Percentiles rank a stretch among this genome's conserved stretches.
phyloP scores from a whole-genome alignment of 495 filamentous ascomycete species.

The Penicillium cosmopolitanum region DNA sequence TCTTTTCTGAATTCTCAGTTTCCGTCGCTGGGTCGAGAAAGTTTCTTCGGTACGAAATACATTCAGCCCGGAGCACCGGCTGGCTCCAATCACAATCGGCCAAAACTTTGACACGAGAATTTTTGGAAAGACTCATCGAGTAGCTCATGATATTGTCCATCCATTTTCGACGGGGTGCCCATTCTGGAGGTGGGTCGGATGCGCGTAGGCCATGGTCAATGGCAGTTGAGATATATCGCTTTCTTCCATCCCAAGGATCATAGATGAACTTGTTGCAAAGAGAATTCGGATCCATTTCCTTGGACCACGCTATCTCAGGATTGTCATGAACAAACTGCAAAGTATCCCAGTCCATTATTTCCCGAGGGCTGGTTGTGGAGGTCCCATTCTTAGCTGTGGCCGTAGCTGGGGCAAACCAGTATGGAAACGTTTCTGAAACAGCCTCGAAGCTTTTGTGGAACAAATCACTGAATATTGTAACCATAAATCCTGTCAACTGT shows the following conservation, averaged over 20 bases:
- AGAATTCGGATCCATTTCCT: conserved; percentile 55
- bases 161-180: conserved; percentile 50
- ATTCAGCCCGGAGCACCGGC: conserved; percentile 76
- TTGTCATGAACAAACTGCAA: conserved; percentile 56
- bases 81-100: conserved; percentile 61
- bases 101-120: conserved; percentile 47
- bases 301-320: conserved; percentile 57
- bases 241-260: conserved; percentile 72
- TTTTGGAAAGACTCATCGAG: conserved; percentile 60
- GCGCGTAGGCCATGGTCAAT: conserved; percentile 47
- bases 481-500: conserved; percentile 67
- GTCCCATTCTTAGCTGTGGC: neutral
- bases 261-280: conserved; percentile 69
- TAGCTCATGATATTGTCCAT: conserved; percentile 70
- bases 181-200: conserved; percentile 56
- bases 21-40: conserved; percentile 68
- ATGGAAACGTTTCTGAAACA: conserved; percentile 68
- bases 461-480: conserved; percentile 78
- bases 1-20: conserved; percentile 49
- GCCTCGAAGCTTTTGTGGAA: conserved; percentile 84
- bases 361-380: conserved; percentile 7
- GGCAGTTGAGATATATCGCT: conserved; percentile 49
- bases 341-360: conserved; percentile 69
- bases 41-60: conserved; percentile 76
- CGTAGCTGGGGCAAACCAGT: conserved; percentile 74